Conservation (phyloP, 169 alveolate species). For the Plasmodium berghei region DNA sequence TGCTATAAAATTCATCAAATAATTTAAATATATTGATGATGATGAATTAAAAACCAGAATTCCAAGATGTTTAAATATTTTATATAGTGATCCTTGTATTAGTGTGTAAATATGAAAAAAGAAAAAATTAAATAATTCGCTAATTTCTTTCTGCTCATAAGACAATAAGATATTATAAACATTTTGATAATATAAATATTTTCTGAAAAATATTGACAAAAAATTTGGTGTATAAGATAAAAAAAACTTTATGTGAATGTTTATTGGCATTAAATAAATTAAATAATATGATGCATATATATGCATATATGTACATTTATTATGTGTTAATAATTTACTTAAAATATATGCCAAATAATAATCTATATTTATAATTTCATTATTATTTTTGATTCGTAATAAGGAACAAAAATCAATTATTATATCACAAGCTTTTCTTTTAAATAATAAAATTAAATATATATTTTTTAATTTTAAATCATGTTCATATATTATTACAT, state of each 20-base stretch:
- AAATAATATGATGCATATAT: constrained; percentile 62
- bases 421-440: constrained; percentile 74
- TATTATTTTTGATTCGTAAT: constrained; percentile 40
- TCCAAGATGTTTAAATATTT: constrained; percentile 39
- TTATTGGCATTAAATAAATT: constrained; percentile 69
- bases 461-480: constrained; percentile 67
- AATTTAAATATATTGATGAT: constrained; percentile 26
- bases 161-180: constrained; percentile 22
- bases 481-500: constrained; percentile 72
- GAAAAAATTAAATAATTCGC: constrained; percentile 51
- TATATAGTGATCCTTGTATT: constrained; percentile 62
- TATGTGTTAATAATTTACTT: constrained; percentile 70
- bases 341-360: constrained; percentile 57
- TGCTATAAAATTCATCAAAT: constrained; percentile 39
- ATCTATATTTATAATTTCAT: constrained; percentile 72
- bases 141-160: constrained; percentile 41
- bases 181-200: constrained; percentile 61
- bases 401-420: constrained; percentile 39
- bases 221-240: constrained; percentile 67
- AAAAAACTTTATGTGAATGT: constrained; percentile 61
- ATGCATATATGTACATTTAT: constrained; percentile 72
- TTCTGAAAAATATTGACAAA: constrained; percentile 55
- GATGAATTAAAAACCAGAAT: constrained; percentile 25
- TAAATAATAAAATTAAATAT: constrained; percentile 57
- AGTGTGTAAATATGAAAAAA: constrained; percentile 73